A percentile compares a stretch with the other conserved stretches of the same genome.
Evolutionary conservation across 768 basidiomycete genomes (phyloP).

Genomic region (Rhodotorula kratochvilovae): DNA sequence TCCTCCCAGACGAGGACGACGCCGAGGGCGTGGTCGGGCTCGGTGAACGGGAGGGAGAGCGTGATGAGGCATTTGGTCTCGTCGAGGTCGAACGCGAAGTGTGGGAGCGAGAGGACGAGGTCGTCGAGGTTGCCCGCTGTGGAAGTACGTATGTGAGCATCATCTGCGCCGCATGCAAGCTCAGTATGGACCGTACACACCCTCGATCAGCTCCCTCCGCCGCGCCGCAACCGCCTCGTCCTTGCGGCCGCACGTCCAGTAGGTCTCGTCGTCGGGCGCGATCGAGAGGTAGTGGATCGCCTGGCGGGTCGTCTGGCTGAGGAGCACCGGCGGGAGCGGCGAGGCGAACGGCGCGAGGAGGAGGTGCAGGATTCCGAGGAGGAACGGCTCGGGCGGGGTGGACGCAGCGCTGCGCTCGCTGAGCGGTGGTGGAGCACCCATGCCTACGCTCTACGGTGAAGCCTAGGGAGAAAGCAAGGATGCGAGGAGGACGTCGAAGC

Average conservation of each 20-base stretch:
- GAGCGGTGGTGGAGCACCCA: neutral
- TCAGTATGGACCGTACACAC: neutral
- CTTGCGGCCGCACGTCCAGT: constrained; percentile 2
- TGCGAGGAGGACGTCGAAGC: too few species aligned
- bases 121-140: constrained; percentile 13
- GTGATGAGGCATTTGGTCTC: constrained; percentile 3
- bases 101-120: neutral
- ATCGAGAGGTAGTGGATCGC: constrained; percentile 10
- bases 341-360: neutral
- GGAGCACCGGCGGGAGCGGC: neutral
- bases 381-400: constrained; percentile 9
- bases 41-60: constrained; percentile 1
- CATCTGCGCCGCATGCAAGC: neutral
- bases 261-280: neutral
- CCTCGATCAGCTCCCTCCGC: constrained; percentile 6
- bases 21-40: neutral
- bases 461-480: too few species aligned
- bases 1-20: constrained; percentile 7
- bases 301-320: neutral
- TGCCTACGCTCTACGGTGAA: neutral
- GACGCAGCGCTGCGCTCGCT: neutral
- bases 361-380: constrained; percentile 2
- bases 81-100: constrained; percentile 8
- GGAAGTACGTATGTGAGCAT: neutral
- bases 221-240: neutral